phyloP scores from a whole-genome alignment of 139 green algal species.

The Chlorella sorokiniana region DNA sequence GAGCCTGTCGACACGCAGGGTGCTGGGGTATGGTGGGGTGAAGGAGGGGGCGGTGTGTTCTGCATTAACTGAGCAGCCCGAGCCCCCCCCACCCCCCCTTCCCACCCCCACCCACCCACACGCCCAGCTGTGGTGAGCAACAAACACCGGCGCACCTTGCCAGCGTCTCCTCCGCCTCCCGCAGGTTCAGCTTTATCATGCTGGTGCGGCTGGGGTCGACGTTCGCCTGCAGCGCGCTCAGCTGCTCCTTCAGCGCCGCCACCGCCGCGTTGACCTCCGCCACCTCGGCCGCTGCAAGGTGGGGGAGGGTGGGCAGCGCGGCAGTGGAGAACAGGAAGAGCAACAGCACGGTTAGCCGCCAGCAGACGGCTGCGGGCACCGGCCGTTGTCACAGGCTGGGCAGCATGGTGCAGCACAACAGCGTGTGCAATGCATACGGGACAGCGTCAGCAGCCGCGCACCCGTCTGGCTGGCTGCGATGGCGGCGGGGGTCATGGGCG shows the following conservation, averaged over 20 bases:
- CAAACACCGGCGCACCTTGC: background rate
- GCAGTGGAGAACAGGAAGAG: background rate
- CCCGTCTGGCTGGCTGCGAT: constrained; percentile 62
- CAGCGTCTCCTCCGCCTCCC: constrained; percentile 63
- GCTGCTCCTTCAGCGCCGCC: constrained; percentile 43
- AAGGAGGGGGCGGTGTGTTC: too few relatives aligned
- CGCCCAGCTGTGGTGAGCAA: too few relatives aligned
- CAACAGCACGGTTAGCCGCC: background rate
- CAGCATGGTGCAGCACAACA: too few relatives aligned
- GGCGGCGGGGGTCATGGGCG: constrained; percentile 37
- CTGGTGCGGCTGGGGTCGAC: constrained; percentile 39
- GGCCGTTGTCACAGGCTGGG: too few relatives aligned
- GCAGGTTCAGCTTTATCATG: constrained; percentile 70
- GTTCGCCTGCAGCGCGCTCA: constrained; percentile 63
- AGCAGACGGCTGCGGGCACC: too few relatives aligned
- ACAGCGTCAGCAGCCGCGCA: too few relatives aligned
- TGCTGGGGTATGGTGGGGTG: background rate
- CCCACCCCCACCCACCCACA: too few relatives aligned
- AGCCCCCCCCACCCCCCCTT: too few relatives aligned
- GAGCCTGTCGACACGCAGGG: background rate
- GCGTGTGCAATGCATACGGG: too few relatives aligned
- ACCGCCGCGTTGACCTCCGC: constrained; percentile 67
- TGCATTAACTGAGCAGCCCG: too few relatives aligned
- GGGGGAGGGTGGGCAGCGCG: background rate
- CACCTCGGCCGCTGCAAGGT: constrained; percentile 61